Evolutionary conservation across 352 stramenopile species (phyloP).

Genomic region (Pythium rishiriense): DNA sequence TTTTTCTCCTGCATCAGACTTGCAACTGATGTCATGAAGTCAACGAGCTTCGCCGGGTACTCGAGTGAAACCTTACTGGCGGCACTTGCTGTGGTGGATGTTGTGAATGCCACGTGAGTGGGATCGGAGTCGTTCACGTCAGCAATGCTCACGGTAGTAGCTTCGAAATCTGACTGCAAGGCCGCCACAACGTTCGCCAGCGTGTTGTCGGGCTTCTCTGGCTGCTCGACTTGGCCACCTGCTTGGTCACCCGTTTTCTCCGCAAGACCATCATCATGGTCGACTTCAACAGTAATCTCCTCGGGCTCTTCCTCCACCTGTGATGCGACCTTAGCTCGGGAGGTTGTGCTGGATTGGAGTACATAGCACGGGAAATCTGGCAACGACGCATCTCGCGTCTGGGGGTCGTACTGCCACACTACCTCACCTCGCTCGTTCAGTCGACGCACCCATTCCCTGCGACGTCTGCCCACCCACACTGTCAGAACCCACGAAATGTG

Average conservation of each 20-base stretch:
- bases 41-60: conserved; percentile 14
- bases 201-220: neutral
- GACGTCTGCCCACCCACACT: neutral
- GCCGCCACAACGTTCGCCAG: neutral
- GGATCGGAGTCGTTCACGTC: neutral
- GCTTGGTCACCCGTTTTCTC: neutral
- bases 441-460: conserved; percentile 11
- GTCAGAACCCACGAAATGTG: neutral
- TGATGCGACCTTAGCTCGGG: too few relatives aligned
- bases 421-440: neutral
- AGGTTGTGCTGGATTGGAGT: neutral
- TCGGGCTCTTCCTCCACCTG: too few relatives aligned
- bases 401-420: conserved; percentile 4
- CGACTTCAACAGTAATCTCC: too few relatives aligned
- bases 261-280: neutral
- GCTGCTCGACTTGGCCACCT: neutral
- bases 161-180: neutral
- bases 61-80: neutral
- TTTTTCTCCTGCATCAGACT: neutral
- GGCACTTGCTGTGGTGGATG: neutral
- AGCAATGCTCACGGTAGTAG: neutral
- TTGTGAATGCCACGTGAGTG: neutral
- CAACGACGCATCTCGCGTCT: neutral
- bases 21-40: conserved; percentile 15
- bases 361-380: conserved; percentile 2